These are phyloP conservation scores for Hygrophorus pudorinus DNA, from an alignment of 768 basidiomycete species.

Conservation along the genomic window DNA sequence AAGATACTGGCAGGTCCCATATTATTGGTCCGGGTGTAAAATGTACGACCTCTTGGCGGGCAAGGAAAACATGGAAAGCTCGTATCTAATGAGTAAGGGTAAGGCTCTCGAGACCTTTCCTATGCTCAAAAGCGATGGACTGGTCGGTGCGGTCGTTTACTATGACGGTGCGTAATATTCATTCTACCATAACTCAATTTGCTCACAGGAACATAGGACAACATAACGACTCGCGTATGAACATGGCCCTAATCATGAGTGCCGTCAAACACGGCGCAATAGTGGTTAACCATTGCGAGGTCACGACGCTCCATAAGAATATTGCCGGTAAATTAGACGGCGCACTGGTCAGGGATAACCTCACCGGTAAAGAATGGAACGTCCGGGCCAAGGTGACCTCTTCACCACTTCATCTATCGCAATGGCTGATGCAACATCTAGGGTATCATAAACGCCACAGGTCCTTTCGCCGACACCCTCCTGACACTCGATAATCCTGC, in stretches of 20 bases:
- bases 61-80: slow-evolving; percentile 92
- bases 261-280: slow-evolving; percentile 87
- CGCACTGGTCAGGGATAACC: slow-evolving; percentile 67
- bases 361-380: slow-evolving; percentile 76
- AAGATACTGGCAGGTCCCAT: slow-evolving; percentile 94
- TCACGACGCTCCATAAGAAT: slow-evolving; percentile 67
- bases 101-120: slow-evolving; percentile 93
- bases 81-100: slow-evolving; percentile 91
- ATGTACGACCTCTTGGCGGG: slow-evolving; percentile 94
- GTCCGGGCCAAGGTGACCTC: slow-evolving; percentile 63
- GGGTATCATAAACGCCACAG: slow-evolving; percentile 96
- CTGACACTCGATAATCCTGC: slow-evolving; percentile 69
- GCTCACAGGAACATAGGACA: slow-evolving; percentile 46
- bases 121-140: slow-evolving; percentile 86
- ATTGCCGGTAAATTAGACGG: slow-evolving; percentile 55
- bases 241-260: slow-evolving; percentile 88
- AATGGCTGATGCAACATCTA: slow-evolving; percentile 16
- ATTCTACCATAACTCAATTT: slow-evolving; percentile 22
- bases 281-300: slow-evolving; percentile 85
- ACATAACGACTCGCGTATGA: slow-evolving; percentile 99
- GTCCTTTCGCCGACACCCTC: slow-evolving; percentile 84
- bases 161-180: slow-evolving; percentile 71
- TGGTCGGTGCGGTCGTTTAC: slow-evolving; percentile 93
- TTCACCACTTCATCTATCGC: background rate
- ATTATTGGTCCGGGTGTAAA: slow-evolving; percentile 93